Evolutionary conservation across 176 grass and related monocot species (phyloP), one percentile per base, ranked within the genome.

Genomic region (Cymbopogon citratus): DNA sequence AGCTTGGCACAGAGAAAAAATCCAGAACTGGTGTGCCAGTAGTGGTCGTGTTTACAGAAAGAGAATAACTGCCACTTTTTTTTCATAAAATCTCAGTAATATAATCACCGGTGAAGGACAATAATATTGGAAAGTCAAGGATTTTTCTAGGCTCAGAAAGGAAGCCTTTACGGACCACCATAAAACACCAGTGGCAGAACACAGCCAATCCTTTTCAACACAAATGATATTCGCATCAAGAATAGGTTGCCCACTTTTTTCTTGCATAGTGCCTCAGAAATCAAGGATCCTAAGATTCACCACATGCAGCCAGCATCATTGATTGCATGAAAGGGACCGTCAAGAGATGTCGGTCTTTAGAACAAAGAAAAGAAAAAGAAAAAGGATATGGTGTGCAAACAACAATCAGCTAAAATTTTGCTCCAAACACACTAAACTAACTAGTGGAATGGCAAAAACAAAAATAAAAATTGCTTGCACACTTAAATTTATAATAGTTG

Each of bases 251-350:
- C 24, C 9, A 31, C 24, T 69, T 36, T 81, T 90, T 59, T 82
- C 23, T 41, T 79, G 23, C 49, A 35, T 52, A 68, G 76, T 45
- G 49, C 67, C 83, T 40, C n/a, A 76, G 45, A 78, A 74, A 45
- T 82, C 66, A 73, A 78, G 74, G 28, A 90, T 90, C 60, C 39
- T 52, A 41, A 79, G 60, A 79, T 71, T 73, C 83, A 39, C 14
- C 8, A 28, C n/a, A 29, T 29, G 36, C 38, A 19, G 59, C 48
- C 59, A 78, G 40, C 48, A 40, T 62, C 8, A 86, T 11, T 86
- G 67, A 73, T 72, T 61, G 27, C 83, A 73, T 67, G 79, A 67
- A 78, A 90, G 36, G 59, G 73, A 74, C 66, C 16, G 5, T 6
- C 25, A 60, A 46, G 26, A 69, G 35, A 46, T 71, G 3, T 26